Percentiles rank a stretch among this genome's conserved stretches.
phyloP scores from a whole-genome alignment of 2,329 filamentous ascomycete species.

The Aspergillus pseudoterreus region DNA sequence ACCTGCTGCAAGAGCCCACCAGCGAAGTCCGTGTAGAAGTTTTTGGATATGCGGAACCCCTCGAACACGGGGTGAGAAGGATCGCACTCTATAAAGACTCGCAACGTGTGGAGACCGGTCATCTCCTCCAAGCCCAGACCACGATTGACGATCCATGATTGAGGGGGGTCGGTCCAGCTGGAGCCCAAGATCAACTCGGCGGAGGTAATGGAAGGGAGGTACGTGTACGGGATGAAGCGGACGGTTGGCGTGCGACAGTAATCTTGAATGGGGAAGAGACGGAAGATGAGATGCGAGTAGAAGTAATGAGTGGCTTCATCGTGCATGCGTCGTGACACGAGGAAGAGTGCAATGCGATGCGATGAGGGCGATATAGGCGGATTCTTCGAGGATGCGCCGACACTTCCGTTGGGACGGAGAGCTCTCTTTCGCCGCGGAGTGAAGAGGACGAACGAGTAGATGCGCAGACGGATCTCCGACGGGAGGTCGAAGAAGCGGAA shows the following conservation, averaged over 20 bases:
- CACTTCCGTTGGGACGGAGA: conserved; percentile 26
- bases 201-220: conserved; percentile 50
- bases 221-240: conserved; percentile 47
- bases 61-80: conserved; percentile 52
- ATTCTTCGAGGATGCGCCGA: conserved; percentile 35
- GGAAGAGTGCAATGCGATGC: conserved; percentile 38
- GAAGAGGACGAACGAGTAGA: conserved; percentile 47
- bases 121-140: conserved; percentile 49
- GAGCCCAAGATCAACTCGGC: conserved; percentile 57
- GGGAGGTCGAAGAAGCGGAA: conserved; percentile 54
- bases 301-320: conserved; percentile 50
- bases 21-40: conserved; percentile 57
- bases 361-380: conserved; percentile 30
- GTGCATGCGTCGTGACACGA: conserved; percentile 43
- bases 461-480: conserved; percentile 49
- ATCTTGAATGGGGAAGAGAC: conserved; percentile 51
- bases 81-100: conserved; percentile 57
- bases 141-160: conserved; percentile 50
- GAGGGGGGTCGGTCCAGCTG: conserved; percentile 56
- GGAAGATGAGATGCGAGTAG: conserved; percentile 51
- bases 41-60: conserved; percentile 54
- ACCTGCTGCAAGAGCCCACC: conserved; percentile 48
- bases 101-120: conserved; percentile 46
- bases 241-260: conserved; percentile 44
- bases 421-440: conserved; percentile 27